Evolutionary conservation across 805 yeast species (phyloP).

Genomic region (Ogataea minuta): DNA sequence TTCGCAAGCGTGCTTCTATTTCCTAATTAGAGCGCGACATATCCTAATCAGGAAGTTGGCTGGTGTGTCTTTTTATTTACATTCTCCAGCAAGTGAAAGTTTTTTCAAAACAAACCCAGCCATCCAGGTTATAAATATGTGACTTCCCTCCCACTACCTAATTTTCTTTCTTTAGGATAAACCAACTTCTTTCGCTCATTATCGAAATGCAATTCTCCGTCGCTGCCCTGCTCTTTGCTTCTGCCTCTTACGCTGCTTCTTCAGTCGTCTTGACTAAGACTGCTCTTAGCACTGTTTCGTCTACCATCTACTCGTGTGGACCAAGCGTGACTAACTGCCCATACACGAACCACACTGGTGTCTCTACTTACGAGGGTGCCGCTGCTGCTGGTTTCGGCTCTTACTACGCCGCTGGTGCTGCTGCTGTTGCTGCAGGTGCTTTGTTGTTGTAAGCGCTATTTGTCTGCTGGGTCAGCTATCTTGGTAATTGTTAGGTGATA

Average conservation of each 20-base stretch:
- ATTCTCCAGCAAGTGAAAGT: conserved; percentile 3
- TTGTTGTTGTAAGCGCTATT: conserved; percentile 29
- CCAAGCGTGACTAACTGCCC: conserved; percentile 45
- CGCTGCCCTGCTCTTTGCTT: conserved; percentile 37
- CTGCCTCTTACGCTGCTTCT: conserved; percentile 37
- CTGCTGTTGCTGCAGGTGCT: conserved; percentile 37
- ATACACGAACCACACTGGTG: conserved; percentile 24
- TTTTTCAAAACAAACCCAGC: conserved; percentile 9
- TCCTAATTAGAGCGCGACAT: not conserved
- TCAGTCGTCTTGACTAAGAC: conserved; percentile 33
- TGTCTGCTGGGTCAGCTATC: conserved; percentile 4
- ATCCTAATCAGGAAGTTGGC: conserved; percentile 5
- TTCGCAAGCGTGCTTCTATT: not conserved
- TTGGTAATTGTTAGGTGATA: conserved; percentile 12
- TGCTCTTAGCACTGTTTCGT: conserved; percentile 36
- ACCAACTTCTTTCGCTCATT: conserved; percentile 28
- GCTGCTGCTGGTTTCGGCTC: conserved; percentile 30
- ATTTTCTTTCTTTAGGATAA: not conserved
- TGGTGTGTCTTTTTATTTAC: conserved; percentile 8
- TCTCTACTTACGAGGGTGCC: conserved; percentile 36
- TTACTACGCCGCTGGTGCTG: conserved; percentile 34
- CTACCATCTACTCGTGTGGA: conserved; percentile 40
- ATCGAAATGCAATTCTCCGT: conserved; percentile 46
- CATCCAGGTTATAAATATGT: conserved; percentile 15
- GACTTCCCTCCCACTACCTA: conserved; percentile 2